phyloP scores from a whole-genome alignment of 2,329 filamentous ascomycete species.

The Domatiomyces catenatus region DNA sequence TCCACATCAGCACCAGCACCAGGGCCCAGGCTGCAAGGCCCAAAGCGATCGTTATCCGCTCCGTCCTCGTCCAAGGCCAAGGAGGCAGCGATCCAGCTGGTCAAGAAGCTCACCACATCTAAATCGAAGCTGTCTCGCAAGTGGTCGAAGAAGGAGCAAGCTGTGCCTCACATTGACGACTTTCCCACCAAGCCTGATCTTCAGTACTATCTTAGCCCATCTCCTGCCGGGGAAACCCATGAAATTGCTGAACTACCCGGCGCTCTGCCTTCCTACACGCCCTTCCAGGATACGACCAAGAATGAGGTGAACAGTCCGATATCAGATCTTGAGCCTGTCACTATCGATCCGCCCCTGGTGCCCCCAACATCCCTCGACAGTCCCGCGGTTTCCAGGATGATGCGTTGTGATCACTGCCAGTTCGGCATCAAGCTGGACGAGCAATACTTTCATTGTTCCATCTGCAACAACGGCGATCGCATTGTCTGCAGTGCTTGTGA shows the following conservation, averaged over 20 bases:
- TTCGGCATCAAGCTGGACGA: constrained; percentile 13
- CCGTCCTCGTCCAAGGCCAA: not conserved
- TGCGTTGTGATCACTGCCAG: constrained; percentile 16
- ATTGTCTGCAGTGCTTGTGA: constrained; percentile 15
- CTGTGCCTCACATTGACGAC: constrained; percentile 11
- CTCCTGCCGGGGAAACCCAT: not conserved
- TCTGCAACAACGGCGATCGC: constrained; percentile 14
- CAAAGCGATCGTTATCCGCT: not conserved
- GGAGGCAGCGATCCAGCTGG: constrained; percentile 10
- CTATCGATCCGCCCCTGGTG: constrained; percentile 1
- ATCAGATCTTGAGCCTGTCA: constrained; percentile 1
- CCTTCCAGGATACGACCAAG: constrained; percentile 10
- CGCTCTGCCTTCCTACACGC: constrained; percentile 12
- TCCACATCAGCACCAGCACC: too few relatives aligned
- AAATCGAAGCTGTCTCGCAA: not conserved
- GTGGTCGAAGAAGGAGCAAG: not conserved
- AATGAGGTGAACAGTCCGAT: constrained; percentile 9
- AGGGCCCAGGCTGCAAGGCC: not conserved
- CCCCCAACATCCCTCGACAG: constrained; percentile 1
- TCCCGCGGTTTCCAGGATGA: constrained; percentile 5
- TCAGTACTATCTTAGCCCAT: constrained; percentile 8
- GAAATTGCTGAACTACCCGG: constrained; percentile 12
- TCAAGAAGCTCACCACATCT: constrained; percentile 10
- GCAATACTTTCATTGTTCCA: constrained; percentile 14
- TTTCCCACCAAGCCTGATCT: constrained; percentile 13